These are phyloP conservation scores for Aaosphaeria pasadenensis DNA, from an alignment of 2,329 filamentous ascomycete genomes.

Conservation along the genomic window DNA sequence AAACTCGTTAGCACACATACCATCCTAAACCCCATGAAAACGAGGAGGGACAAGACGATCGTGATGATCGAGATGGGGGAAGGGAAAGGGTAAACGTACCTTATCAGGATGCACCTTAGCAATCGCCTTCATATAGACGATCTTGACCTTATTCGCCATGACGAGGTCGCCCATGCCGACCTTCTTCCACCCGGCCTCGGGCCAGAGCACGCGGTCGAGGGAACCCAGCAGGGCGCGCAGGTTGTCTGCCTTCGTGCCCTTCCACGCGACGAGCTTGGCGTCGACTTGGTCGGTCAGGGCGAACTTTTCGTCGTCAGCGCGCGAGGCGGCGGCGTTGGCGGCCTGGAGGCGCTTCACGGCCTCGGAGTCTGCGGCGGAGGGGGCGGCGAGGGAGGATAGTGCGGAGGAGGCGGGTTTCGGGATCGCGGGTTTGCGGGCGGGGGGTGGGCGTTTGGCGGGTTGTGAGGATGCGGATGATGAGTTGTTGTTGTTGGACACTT, in stretches of 20 bases:
- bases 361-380: conserved; percentile 56
- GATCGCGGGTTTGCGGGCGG: conserved; percentile 16
- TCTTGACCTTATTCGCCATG: conserved; percentile 91
- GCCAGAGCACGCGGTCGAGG: conserved; percentile 87
- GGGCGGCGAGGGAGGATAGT: conserved; percentile 39
- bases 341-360: conserved; percentile 79
- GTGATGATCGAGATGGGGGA: too few relatives aligned
- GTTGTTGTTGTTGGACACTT: conserved; percentile 46
- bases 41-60: too few relatives aligned
- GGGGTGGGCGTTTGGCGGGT: neutral
- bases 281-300: conserved; percentile 84
- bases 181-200: conserved; percentile 92
- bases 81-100: conserved; percentile 56
- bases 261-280: conserved; percentile 74
- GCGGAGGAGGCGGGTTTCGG: conserved; percentile 39
- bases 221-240: conserved; percentile 82
- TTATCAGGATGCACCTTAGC: conserved; percentile 98
- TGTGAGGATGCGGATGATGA: too few relatives aligned
- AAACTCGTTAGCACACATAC: conserved; percentile 9
- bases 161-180: conserved; percentile 91
- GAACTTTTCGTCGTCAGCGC: conserved; percentile 89
- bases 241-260: conserved; percentile 89
- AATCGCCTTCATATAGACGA: conserved; percentile 98
- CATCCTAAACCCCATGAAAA: neutral
- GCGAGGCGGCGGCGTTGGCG: conserved; percentile 81